Percentiles rank a stretch among this genome's conserved stretches.
phyloP scores from a whole-genome alignment of 1,139 yeast genomes.

The Geotrichum cucujoidarum region DNA sequence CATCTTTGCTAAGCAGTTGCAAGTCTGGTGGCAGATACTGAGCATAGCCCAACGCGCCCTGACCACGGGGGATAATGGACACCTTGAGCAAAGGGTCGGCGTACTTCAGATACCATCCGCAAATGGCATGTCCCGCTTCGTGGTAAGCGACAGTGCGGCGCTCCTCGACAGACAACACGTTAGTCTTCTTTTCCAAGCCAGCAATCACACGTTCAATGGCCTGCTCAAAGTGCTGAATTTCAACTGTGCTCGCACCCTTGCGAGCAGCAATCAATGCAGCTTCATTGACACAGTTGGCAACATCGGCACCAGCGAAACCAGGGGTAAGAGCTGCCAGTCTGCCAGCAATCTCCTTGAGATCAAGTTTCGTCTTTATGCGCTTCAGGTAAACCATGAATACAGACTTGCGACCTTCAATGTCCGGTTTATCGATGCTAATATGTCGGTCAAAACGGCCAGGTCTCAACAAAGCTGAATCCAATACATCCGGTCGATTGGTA shows the following conservation, averaged over 20 bases:
- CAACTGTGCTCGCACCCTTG: conserved; percentile 59
- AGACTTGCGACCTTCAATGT: conserved; percentile 85
- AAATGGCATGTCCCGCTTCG: conserved; percentile 97
- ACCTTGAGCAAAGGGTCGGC: conserved; percentile 94
- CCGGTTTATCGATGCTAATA: conserved; percentile 85
- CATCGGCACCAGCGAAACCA: conserved; percentile 97
- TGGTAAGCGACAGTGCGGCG: conserved; percentile 90
- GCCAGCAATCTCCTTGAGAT: conserved; percentile 61
- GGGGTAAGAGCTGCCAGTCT: conserved; percentile 93
- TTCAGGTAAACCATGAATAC: conserved; percentile 80
- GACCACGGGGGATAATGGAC: conserved; percentile 93
- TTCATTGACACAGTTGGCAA: conserved; percentile 94
- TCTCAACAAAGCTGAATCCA: conserved; percentile 87
- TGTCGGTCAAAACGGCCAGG: conserved; percentile 98
- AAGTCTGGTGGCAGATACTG: conserved; percentile 94
- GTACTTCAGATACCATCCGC: conserved; percentile 88
- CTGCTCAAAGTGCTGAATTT: conserved; percentile 77
- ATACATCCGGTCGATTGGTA: conserved; percentile 89
- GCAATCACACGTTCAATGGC: conserved; percentile 97
- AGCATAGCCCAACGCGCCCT: conserved; percentile 96
- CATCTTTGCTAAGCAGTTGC: conserved; percentile 70
- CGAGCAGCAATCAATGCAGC: conserved; percentile 97
- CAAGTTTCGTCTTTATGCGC: conserved; percentile 54
- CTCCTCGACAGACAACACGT: conserved; percentile 76
- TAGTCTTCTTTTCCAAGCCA: conserved; percentile 86